Conservation (phyloP, 495 filamentous ascomycete species). For the Xanthoparmelia taractica region DNA sequence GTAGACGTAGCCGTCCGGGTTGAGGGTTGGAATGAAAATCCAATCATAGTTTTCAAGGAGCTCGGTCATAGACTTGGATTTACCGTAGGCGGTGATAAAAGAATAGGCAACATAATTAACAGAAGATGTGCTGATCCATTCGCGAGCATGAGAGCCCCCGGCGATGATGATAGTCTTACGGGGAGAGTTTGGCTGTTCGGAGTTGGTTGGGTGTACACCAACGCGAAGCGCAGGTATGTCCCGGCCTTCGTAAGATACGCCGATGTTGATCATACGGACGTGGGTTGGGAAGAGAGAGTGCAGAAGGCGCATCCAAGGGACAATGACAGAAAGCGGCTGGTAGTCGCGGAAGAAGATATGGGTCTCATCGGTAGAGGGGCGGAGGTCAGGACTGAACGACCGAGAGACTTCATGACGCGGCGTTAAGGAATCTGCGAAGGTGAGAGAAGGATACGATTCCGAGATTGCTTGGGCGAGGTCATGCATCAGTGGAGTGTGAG, state of each 20-base stretch:
- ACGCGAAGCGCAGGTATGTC: constrained; percentile 76
- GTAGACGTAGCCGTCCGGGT: constrained; percentile 91
- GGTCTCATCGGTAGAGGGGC: constrained; percentile 31
- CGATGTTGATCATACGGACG: constrained; percentile 64
- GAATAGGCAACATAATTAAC: constrained; percentile 87
- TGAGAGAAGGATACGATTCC: constrained; percentile 60
- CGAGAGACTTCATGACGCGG: constrained; percentile 29
- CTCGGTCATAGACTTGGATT: constrained; percentile 56
- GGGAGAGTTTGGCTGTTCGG: constrained; percentile 33
- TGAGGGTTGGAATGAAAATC: constrained; percentile 81
- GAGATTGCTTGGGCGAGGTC: constrained; percentile 71
- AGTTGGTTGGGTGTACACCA: constrained; percentile 50
- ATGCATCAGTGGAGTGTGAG: constrained; percentile 68
- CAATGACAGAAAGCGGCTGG: constrained; percentile 69
- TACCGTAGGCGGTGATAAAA: constrained; percentile 75
- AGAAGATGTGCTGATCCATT: constrained; percentile 92
- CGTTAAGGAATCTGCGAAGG: constrained; percentile 24
- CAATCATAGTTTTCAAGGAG: constrained; percentile 77
- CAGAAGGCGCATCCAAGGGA: constrained; percentile 83
- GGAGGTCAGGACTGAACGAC: constrained; percentile 32
- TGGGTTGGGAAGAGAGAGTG: constrained; percentile 80
- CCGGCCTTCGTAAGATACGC: constrained; percentile 75
- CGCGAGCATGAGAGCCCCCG: constrained; percentile 81
- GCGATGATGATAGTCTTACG: constrained; percentile 75
- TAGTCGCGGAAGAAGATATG: constrained; percentile 86